Evolutionary conservation across 139 green algal genomes (phyloP).

Genomic region (Pseudopediastrum boryanum): DNA sequence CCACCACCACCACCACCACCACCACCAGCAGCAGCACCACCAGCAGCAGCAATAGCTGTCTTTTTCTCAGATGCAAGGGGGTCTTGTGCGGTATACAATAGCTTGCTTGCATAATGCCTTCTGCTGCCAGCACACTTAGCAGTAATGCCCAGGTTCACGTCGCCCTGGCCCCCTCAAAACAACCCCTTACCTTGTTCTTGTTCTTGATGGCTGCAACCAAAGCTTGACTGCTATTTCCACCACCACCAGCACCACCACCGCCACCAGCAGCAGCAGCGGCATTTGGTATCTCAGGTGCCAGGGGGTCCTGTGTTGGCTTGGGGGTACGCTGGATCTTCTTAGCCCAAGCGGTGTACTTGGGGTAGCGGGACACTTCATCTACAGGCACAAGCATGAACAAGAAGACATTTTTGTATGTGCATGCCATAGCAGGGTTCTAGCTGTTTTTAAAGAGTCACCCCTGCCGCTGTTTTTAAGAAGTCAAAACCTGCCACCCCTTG

Average conservation of each 20-base stretch:
- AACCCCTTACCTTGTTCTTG: not conserved
- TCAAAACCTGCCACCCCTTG: not conserved
- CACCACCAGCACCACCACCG: not conserved
- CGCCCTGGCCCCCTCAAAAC: not conserved
- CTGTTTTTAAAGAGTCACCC: not conserved
- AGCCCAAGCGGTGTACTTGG: conserved; percentile 57
- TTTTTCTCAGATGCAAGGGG: conserved; percentile 39
- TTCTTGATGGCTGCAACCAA: not conserved
- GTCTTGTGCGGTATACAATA: no score
- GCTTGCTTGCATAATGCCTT: no score
- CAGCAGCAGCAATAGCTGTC: no score
- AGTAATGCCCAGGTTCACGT: no score
- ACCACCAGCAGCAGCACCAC: no score
- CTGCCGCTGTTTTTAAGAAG: not conserved
- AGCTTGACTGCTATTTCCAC: no score
- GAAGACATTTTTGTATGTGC: not conserved
- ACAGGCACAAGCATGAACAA: not conserved
- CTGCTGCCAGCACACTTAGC: no score
- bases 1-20: not conserved
- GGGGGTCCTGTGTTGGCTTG: conserved; percentile 40
- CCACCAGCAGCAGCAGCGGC: no score
- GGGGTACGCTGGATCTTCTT: conserved; percentile 44
- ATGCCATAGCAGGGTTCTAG: not conserved
- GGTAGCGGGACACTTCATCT: conserved; percentile 44
- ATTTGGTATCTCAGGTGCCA: no score